These are phyloP conservation scores for Salix exigua DNA, from an alignment of 345 rosid species.

Conservation along the genomic window DNA sequence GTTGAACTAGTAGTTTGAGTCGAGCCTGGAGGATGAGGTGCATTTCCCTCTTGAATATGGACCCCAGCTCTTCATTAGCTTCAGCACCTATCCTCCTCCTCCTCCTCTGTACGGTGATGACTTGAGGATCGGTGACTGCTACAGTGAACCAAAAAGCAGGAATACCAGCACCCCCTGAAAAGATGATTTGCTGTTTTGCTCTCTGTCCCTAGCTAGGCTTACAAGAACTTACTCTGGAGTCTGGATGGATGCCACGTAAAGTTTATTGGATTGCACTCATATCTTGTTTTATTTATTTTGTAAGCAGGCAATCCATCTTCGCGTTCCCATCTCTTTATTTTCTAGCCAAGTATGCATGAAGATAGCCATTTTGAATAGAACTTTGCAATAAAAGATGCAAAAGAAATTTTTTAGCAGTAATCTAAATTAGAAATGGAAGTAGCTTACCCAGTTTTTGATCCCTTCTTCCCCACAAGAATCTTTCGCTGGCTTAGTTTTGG, in stretches of 20 bases:
- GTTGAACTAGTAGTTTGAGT: constrained; percentile 40
- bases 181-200: neutral
- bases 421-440: neutral
- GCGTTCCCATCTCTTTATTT: neutral
- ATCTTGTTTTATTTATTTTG: neutral
- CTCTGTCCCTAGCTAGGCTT: neutral
- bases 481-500: constrained; percentile 76
- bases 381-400: neutral
- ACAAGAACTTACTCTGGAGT: neutral
- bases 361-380: neutral
- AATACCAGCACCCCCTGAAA: neutral
- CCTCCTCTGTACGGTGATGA: constrained; percentile 30
- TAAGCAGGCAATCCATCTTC: neutral
- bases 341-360: neutral
- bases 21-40: constrained; percentile 86
- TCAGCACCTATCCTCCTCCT: constrained; percentile 74
- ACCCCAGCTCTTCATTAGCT: constrained; percentile 89
- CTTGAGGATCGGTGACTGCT: neutral
- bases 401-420: neutral
- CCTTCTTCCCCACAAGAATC: constrained; percentile 91
- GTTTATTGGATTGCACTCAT: neutral
- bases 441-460: constrained; percentile 77
- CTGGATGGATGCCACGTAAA: neutral
- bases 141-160: neutral
- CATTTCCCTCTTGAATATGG: constrained; percentile 69